Evolutionary conservation across 2,329 filamentous ascomycete genomes (phyloP).

Genomic region (Daldinia eschscholtzii): DNA sequence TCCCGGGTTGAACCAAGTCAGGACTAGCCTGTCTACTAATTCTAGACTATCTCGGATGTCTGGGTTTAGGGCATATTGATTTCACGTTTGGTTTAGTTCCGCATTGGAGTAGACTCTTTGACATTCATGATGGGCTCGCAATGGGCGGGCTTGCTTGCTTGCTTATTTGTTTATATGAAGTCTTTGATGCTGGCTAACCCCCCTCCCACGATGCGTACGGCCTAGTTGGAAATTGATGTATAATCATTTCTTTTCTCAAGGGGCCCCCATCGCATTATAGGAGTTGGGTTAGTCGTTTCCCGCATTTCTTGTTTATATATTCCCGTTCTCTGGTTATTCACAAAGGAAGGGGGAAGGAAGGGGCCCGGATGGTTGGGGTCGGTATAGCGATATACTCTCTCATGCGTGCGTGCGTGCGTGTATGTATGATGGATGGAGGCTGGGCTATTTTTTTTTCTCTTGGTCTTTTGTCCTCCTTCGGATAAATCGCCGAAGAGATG

Average conservation of each 20-base stretch:
- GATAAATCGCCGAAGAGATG: not conserved
- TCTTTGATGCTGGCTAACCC: constrained; percentile 9
- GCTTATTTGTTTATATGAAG: constrained; percentile 19
- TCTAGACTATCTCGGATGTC: constrained; percentile 2
- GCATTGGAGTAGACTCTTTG: constrained; percentile 20
- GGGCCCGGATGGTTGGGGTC: not conserved
- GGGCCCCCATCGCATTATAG: not conserved
- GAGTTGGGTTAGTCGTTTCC: not conserved
- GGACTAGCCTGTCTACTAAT: not conserved
- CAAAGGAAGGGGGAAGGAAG: not conserved
- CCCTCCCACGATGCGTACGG: not conserved
- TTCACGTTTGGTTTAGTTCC: not conserved
- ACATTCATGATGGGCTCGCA: constrained; percentile 9
- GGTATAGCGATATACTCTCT: not conserved
- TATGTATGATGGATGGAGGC: not conserved
- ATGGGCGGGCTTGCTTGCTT: constrained; percentile 6
- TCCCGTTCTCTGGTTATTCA: not conserved
- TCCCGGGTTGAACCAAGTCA: not conserved
- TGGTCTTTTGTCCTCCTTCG: not conserved
- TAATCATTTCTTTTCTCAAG: not conserved
- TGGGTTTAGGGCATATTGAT: not conserved
- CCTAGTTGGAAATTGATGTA: not conserved
- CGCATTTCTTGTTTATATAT: not conserved
- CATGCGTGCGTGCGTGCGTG: not conserved
- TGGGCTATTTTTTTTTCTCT: not conserved